Percentiles rank a stretch among this genome's conserved stretches.
These are phyloP conservation scores for Eragrostis tef DNA, from an alignment of 202 grass and related monocot genomes.

Conservation along the genomic window DNA sequence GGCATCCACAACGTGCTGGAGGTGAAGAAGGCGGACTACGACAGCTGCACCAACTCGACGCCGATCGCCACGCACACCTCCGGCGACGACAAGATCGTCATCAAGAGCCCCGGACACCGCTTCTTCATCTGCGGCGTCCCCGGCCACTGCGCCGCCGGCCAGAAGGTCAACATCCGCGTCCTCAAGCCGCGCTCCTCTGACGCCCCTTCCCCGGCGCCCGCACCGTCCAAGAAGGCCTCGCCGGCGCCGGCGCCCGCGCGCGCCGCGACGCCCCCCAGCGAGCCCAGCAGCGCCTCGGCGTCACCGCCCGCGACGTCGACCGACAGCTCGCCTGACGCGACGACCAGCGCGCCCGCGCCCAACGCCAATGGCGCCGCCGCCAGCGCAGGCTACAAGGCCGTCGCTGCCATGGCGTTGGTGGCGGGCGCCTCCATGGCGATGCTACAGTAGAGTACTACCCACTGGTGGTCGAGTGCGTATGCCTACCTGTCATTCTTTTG, in stretches of 20 bases:
- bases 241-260: background rate
- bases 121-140: constrained; percentile 88
- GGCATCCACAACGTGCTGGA: constrained; percentile 87
- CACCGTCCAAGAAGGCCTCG: background rate
- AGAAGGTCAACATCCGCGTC: constrained; percentile 82
- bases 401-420: constrained; percentile 9
- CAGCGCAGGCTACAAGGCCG: background rate
- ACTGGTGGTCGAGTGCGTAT: background rate
- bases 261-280: background rate
- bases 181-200: constrained; percentile 57
- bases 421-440: constrained; percentile 24
- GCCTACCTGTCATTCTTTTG: constrained; percentile 32
- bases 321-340: background rate
- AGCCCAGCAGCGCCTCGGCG: background rate
- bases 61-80: constrained; percentile 67
- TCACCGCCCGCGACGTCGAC: constrained; percentile 12
- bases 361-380: constrained; percentile 32
- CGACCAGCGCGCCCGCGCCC: constrained; percentile 33
- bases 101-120: constrained; percentile 69
- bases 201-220: constrained; percentile 52
- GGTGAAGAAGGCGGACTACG: constrained; percentile 73
- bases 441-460: constrained; percentile 15
- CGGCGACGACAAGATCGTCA: constrained; percentile 75
- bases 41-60: constrained; percentile 65
- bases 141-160: constrained; percentile 71